These are phyloP conservation scores for Arthrobotrys iridis DNA, from an alignment of 2,329 filamentous ascomycete species.

Conservation along the genomic window DNA sequence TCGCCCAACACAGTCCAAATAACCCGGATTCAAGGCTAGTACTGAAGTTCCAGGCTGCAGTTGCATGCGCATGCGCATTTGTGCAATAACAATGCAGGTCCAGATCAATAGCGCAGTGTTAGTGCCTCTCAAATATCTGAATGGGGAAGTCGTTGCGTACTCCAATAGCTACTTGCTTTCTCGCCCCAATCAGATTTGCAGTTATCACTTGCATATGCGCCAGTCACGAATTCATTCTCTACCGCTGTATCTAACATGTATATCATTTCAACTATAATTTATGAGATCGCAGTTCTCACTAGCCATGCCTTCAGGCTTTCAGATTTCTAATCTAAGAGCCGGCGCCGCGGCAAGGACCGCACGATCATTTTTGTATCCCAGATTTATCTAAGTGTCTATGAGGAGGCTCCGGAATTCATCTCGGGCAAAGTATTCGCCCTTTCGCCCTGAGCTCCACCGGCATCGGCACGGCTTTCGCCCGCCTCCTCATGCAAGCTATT, in stretches of 20 bases:
- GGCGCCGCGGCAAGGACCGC: slow-evolving; percentile 27
- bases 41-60: too few relatives aligned
- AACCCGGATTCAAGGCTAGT: background rate
- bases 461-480: background rate
- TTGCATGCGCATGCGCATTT: too few relatives aligned
- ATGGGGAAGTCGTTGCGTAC: background rate
- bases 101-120: background rate
- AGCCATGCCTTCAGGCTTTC: background rate
- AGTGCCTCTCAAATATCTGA: background rate
- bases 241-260: slow-evolving; percentile 1
- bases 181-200: background rate
- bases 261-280: background rate
- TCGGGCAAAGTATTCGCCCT: slow-evolving; percentile 1
- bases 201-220: background rate
- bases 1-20: background rate
- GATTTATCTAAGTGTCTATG: background rate
- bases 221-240: background rate
- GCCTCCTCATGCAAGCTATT: slow-evolving; percentile 4
- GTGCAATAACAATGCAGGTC: too few relatives aligned
- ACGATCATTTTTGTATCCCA: background rate
- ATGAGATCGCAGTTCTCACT: background rate
- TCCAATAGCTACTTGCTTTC: background rate
- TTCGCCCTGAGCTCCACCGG: slow-evolving; percentile 3
- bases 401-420: background rate
- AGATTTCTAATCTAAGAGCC: background rate